Evolutionary conservation across 371 early-diverging fungal species (phyloP), one percentile per base, ranked within the genome.

Genomic region (Mortierella sp.): DNA sequence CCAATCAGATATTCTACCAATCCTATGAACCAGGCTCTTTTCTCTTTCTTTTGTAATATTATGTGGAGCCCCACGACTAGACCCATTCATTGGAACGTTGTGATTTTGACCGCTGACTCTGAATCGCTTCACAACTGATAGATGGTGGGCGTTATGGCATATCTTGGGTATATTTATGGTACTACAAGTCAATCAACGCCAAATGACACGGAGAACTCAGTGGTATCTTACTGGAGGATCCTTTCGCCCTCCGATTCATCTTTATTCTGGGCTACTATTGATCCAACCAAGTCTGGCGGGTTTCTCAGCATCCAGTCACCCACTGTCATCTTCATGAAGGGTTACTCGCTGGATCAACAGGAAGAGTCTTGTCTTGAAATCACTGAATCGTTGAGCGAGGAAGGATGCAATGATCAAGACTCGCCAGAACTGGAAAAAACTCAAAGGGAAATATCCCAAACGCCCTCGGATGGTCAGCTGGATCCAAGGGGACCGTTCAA

Each of bases 61-160:
- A 14, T 21, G n/a, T 50, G 7, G n/a, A 21, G 26, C 18, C 9
- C 18, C 9, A 3, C 23, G 21, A 4, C 19, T 16, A 9, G 18
- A 23, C 21, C 9, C 23, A n/a, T n/a, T n/a, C 4, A 11, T 23
- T 53, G 23, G 9, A 3, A 53, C 3, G 12, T 23, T 23, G 19
- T 53, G 21, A 21, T n/a, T n/a, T n/a, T n/a, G n/a, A 16, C 11
- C 53, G 19, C 53, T 19, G 21, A 19, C 23, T 19, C 3, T 53
- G 23, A 12, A 4, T 23, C 16, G 12, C 9, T 23, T 21, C 12
- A 16, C 18, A 1, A 23, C 26, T 19, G 2, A 2, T 61, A 79
- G 79, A 66, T 79, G 59, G 60, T 79, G 19, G 79, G 79, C 30
- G 69, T 79, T 25, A 79, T 79, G 79, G 66, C 73, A 5, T 79